Base-by-base conservation (phyloP, 108 stramenopile species). In the Stephanodiscus triporus region DNA sequence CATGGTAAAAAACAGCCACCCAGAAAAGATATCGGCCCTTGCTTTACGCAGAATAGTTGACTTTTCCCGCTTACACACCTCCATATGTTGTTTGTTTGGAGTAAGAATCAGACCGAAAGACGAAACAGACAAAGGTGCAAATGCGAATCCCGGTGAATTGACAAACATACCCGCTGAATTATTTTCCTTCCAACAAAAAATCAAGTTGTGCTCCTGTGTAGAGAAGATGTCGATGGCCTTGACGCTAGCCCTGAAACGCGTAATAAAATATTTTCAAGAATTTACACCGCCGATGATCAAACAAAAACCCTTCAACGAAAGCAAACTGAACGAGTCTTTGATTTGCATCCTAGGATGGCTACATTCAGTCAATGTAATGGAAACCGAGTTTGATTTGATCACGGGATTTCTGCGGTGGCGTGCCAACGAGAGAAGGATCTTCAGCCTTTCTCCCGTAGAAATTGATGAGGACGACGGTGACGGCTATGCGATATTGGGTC, bases 321-420 rank as follows among this genome's bases (percentile, higher is more conserved):
- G 26, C 32, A 68, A 54, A 17, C 65, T 78, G 58, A 9, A 65
- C 32, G 70, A 66, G 62, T 66, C 70, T 14, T 17, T 71, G 34
- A 56, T 70, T 38, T 78, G 63, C 42, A 34, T 71, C 17, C 17
- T 78, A 17, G 77, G 77, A 30, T 78, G 64, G 68, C 50, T 66
- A 9, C 70, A 30, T 4, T 78, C 77, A 9, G 22, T 55, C 55
- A 45, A 53, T 37, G 54, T 6, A 0, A 63, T 40, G 42, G 40
- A 22, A 0, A 27, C 45, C 17, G 60, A 3, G 32, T 20, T 71
- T 32, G 57, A 78, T 37, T 37, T 71, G 20, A 59, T 71, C 40
- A 66, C 77, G 7, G 70, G 70, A 14, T 23, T 55, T 27, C 38
- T 55, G 32, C 64, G 30, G 13, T 78, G 77, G 77, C 64, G 56